Base-by-base conservation (phyloP, 495 filamentous ascomycete genomes). In the Aspergillus haitiensis region DNA sequence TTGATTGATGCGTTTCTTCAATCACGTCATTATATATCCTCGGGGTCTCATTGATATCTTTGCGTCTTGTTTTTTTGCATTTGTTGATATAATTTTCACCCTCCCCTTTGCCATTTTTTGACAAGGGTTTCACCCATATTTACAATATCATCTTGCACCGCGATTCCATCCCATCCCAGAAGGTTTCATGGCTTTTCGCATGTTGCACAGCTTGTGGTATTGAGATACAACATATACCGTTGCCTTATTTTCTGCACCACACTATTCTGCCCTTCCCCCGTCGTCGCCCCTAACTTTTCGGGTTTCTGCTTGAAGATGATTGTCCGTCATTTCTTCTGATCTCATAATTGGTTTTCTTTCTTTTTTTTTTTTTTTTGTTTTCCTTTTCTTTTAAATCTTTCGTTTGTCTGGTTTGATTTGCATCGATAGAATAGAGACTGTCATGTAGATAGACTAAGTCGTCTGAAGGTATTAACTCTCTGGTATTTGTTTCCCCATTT, bases 371-470 rank as follows among this genome's bases (percentile, higher is more conserved):
- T 27, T 3, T 27, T 27, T 27, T 2, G 4, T 42, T 42, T 42
- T 9, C 39, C 9, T 11, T 42, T 42, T 0, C 15, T 42, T 42
- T 11, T 15, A 11, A 12, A 42, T 42, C 4, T 42, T 15, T 42
- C 7, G 12, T 11, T 42, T 42, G 39, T 1, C 39, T 42, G 15
- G 15, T 9, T 42, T 42, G 39, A 15, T 42, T 42, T 15, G 39
- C 39, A 11, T 15, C 12, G 12, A 11, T 42, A 13, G 21, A 27
- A 27, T 27, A 27, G 21, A 27, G 3, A 27, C 39, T 42, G 39
- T 55, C 52, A 31, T 55, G 37, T 45, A 55, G 33, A 44, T 55
- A 55, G 52, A 54, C 37, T 44, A 13, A 32, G 13, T 55, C 21
- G 10, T 55, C 52, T 55, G n/a, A 21, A 45, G 37, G 13, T 8